Evolutionary conservation across 768 basidiomycete genomes (phyloP).

Genomic region (Leccinum disarticulatum): DNA sequence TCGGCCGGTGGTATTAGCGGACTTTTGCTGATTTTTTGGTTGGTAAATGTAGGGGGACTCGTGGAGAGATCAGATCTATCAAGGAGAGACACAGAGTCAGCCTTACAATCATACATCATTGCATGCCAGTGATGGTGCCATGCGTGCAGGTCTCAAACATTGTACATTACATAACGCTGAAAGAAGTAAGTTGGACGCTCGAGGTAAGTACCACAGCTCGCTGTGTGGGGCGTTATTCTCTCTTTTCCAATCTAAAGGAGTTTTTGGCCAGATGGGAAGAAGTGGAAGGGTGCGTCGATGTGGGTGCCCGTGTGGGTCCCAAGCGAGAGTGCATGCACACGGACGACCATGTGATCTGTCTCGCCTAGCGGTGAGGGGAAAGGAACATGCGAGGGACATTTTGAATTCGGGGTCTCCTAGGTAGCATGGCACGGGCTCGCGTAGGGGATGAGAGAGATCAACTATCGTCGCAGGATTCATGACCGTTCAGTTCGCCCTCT

Average conservation of each 20-base stretch:
- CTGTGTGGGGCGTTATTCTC: neutral
- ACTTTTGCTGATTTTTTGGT: no score
- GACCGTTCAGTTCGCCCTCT: no score
- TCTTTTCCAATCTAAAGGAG: constrained; percentile 32
- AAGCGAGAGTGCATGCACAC: constrained; percentile 43
- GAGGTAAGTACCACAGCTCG: no score
- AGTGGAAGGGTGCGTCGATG: constrained; percentile 77
- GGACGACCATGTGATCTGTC: constrained; percentile 16
- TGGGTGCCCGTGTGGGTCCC: constrained; percentile 79
- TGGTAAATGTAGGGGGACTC: no score
- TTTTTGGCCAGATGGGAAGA: constrained; percentile 54
- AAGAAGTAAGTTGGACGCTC: no score
- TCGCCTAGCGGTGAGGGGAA: constrained; percentile 7
- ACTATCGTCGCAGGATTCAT: constrained; percentile 30
- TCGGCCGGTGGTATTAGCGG: no score
- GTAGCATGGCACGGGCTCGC: constrained; percentile 25
- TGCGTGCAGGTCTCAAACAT: no score
- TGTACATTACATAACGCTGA: constrained; percentile 15
- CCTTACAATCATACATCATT: no score
- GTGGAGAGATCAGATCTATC: no score
- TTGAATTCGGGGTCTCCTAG: constrained; percentile 29
- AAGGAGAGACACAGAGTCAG: no score
- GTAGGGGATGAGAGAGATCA: constrained; percentile 26
- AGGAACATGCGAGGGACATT: constrained; percentile 22
- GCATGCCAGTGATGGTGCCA: no score